phyloP scores from a whole-genome alignment of 208 protist species.

The Histomonas meleagridis region DNA sequence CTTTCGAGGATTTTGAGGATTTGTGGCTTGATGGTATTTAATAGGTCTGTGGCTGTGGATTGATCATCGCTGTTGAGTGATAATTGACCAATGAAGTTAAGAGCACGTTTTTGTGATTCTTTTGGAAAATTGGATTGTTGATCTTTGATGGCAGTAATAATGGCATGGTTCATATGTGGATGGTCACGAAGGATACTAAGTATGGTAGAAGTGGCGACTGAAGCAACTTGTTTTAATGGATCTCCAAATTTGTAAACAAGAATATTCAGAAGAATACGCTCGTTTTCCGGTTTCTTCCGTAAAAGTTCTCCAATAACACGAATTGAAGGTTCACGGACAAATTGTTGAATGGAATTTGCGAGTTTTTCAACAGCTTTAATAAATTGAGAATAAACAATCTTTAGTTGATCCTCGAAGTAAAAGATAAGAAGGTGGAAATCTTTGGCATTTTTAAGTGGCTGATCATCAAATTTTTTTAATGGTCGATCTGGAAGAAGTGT shows the following conservation, averaged over 20 bases:
- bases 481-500: background rate
- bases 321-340: background rate
- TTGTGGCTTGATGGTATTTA: background rate
- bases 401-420: background rate
- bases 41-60: background rate
- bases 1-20: background rate
- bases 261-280: background rate
- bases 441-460: background rate
- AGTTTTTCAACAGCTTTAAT: background rate
- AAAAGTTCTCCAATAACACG: background rate
- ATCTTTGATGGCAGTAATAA: background rate
- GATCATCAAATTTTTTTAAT: background rate
- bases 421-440: background rate
- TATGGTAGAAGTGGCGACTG: background rate
- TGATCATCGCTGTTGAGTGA: background rate
- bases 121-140: background rate
- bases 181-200: background rate
- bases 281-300: background rate
- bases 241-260: slow-evolving; percentile 9
- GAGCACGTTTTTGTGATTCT: background rate
- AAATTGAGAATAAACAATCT: background rate
- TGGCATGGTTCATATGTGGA: background rate
- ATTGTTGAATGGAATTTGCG: background rate
- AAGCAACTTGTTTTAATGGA: background rate
- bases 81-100: slow-evolving; percentile 1